Percentiles rank a stretch among this genome's conserved stretches.
Conservation (phyloP, 257 asterid species). For the Fraxinus cuspidata region DNA sequence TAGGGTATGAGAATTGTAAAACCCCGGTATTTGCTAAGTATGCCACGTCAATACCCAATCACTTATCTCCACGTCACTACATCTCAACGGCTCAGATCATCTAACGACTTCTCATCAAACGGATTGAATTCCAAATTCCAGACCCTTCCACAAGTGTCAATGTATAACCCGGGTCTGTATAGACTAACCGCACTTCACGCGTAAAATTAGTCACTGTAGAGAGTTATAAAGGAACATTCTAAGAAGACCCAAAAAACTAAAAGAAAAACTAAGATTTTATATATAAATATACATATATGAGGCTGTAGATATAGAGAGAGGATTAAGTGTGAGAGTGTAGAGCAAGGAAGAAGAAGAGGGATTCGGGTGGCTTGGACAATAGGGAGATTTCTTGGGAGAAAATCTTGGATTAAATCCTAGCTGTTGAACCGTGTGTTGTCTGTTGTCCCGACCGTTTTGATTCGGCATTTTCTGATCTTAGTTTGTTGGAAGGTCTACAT, state of each 20-base stretch:
- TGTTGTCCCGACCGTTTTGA: constrained; percentile 41
- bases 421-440: constrained; percentile 33
- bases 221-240: constrained; percentile 12
- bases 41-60: constrained; percentile 59
- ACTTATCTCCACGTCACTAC: constrained; percentile 42
- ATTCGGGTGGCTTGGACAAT: constrained; percentile 27
- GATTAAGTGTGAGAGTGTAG: background rate
- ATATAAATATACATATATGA: constrained; percentile 23
- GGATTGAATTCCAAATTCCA: constrained; percentile 44
- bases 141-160: constrained; percentile 42
- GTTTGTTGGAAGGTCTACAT: constrained; percentile 29
- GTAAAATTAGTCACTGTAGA: constrained; percentile 17
- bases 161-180: constrained; percentile 26
- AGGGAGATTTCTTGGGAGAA: constrained; percentile 23
- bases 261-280: background rate
- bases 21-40: constrained; percentile 38
- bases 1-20: constrained; percentile 20
- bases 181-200: constrained; percentile 37
- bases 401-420: constrained; percentile 37
- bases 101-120: constrained; percentile 31
- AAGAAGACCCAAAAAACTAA: background rate
- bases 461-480: constrained; percentile 29
- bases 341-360: constrained; percentile 31
- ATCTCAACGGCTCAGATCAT: constrained; percentile 21
- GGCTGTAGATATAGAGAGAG: constrained; percentile 19